Percentiles rank a stretch among this genome's conserved stretches.
Conservation (phyloP, 148 eudicot genomes). For the Hydrangea macrophylla region DNA sequence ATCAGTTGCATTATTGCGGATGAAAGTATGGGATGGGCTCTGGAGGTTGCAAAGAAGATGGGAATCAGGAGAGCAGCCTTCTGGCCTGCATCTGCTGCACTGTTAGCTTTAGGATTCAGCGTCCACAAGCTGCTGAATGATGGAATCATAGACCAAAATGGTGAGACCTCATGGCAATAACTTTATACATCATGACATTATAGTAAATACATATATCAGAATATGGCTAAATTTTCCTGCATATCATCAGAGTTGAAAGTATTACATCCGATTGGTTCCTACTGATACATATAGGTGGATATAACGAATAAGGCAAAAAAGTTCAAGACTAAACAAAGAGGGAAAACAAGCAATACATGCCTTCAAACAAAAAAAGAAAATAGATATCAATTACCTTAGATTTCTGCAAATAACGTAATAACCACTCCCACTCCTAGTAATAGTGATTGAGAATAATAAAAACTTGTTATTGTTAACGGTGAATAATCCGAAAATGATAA, state of each 20-base stretch:
- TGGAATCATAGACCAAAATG: slow-evolving; percentile 13
- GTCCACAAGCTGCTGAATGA: slow-evolving; percentile 10
- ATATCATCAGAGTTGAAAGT: background rate
- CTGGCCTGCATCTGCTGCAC: slow-evolving; percentile 13
- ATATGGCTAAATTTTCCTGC: background rate
- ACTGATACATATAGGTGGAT: too few species aligned
- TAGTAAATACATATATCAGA: background rate
- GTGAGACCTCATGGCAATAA: background rate
- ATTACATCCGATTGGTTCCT: background rate
- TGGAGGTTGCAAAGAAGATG: slow-evolving; percentile 15
- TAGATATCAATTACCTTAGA: background rate
- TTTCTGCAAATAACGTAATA: background rate
- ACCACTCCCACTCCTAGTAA: background rate
- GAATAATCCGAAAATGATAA: background rate
- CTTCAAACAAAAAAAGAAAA: too few species aligned
- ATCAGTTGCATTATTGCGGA: slow-evolving; percentile 16
- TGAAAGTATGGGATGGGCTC: slow-evolving; percentile 11
- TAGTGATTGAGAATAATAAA: background rate
- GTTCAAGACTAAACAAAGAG: too few species aligned
- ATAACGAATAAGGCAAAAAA: background rate
- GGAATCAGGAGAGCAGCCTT: slow-evolving; percentile 10
- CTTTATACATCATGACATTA: background rate
- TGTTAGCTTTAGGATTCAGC: background rate
- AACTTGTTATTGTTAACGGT: background rate
- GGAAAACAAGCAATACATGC: background rate